Percentiles rank a stretch among this genome's conserved stretches.
Evolutionary conservation across 768 basidiomycete species (phyloP).

Genomic region (Kwoniella europaea): DNA sequence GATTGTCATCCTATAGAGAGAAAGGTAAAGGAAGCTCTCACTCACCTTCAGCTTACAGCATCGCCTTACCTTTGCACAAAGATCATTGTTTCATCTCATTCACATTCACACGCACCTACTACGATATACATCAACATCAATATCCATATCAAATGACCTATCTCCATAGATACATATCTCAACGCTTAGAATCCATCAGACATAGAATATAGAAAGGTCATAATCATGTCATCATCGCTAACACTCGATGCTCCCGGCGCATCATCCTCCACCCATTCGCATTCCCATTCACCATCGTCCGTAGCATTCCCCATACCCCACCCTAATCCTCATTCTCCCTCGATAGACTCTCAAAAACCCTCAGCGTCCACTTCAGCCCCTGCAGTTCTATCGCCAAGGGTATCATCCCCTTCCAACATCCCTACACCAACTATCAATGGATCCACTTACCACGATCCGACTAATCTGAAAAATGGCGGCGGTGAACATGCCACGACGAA

Average conservation of each 20-base stretch:
- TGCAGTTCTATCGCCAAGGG: slow-evolving; percentile 14
- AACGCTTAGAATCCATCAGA: too few species aligned
- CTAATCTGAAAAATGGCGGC: slow-evolving; percentile 2
- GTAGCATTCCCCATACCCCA: slow-evolving; percentile 40
- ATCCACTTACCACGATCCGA: not conserved
- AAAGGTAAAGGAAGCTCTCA: not conserved
- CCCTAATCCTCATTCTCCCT: slow-evolving; percentile 4
- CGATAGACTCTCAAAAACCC: not conserved
- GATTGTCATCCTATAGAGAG: not conserved
- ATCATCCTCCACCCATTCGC: slow-evolving; percentile 33
- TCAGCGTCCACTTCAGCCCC: slow-evolving; percentile 24
- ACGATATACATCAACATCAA: not conserved
- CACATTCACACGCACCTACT: not conserved
- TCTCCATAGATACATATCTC: too few species aligned
- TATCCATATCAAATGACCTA: not conserved
- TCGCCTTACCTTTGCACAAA: not conserved
- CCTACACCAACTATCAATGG: slow-evolving; percentile 7
- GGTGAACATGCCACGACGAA: slow-evolving; percentile 2
- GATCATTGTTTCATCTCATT: slow-evolving; percentile 2
- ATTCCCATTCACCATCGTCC: slow-evolving; percentile 29
- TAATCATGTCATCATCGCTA: slow-evolving; percentile 6
- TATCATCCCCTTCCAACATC: slow-evolving; percentile 19
- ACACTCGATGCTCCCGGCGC: slow-evolving; percentile 8
- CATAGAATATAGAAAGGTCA: too few species aligned
- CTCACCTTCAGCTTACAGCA: not conserved